Evolutionary conservation across 2,329 filamentous ascomycete genomes (phyloP), one percentile per base, ranked within the genome.

Genomic region (Bimuria novae-zelandiae): DNA sequence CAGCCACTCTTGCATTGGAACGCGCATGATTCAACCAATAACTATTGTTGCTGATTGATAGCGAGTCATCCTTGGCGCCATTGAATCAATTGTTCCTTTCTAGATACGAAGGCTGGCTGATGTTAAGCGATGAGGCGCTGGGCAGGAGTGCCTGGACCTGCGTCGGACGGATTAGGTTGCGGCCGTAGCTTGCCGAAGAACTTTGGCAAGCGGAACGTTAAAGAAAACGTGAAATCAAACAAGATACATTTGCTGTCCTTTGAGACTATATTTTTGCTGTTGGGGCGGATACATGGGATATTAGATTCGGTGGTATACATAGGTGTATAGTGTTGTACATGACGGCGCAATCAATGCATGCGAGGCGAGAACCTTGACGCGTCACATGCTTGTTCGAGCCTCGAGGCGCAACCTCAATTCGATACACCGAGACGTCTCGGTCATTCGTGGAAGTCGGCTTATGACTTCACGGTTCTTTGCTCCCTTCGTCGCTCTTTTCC

Each of bases 401-500:
- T 37, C n/a, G 29, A 23, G 25, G 25, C 37, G 33, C 17, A 11
- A 12, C 14, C 29, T 22, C 7, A 35, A 29, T 17, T 51, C 33
- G 29, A 51, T 40, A 32, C 25, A 30, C 39, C 40, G 21, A 44
- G 23, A 43, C 48, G 21, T 25, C 23, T 44, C 30, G 43, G 30
- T 46, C 43, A 46, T 16, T 36, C 43, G 21, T 12, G 33, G 22
- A 46, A 12, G 2, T 17, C 21, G 8, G 3, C 36, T 12, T 21
- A 23, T 33, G 27, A 45, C 39, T 32, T 29, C 43, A n/a, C 16
- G 48, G 21, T 32, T 48, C 43, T 33, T 30, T 43, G 4, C 23
- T 43, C 41, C 53, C 49, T 35, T 62, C 57, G 25, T 33, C 41
- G 4, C 16, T 40, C 43, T 53, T 52, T 23, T 62, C 58, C 25